A percentile compares a stretch with the other conserved stretches of the same genome.
Conservation (phyloP, 1,139 yeast species). For the Eremothecium coryli region DNA sequence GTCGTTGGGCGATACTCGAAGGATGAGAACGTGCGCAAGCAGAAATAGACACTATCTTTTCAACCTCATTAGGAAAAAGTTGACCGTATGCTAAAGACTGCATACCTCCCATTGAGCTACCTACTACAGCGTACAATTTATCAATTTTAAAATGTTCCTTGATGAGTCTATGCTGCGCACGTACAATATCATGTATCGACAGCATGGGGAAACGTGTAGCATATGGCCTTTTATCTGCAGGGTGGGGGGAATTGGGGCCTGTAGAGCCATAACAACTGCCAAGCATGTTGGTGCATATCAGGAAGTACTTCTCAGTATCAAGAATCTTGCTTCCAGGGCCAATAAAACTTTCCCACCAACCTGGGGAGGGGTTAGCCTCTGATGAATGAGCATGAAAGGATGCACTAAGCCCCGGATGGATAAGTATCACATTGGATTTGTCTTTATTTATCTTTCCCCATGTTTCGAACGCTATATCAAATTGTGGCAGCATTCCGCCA, state of each 20-base stretch:
- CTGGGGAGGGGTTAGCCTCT: conserved; percentile 55
- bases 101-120: conserved; percentile 97
- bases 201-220: conserved; percentile 85
- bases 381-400: conserved; percentile 93
- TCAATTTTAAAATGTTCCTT: conserved; percentile 50
- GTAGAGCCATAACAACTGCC: conserved; percentile 96
- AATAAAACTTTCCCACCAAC: conserved; percentile 96
- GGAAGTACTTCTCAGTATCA: conserved; percentile 73
- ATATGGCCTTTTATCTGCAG: conserved; percentile 54
- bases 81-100: conserved; percentile 82
- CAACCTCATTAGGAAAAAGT: conserved; percentile 72
- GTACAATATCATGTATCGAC: conserved; percentile 80
- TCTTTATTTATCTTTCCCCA: conserved; percentile 69
- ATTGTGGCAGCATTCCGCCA: conserved; percentile 70
- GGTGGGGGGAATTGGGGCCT: conserved; percentile 80
- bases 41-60: conserved; percentile 63
- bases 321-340: conserved; percentile 66
- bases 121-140: conserved; percentile 70
- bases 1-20: conserved; percentile 85
- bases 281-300: conserved; percentile 80
- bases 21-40: conserved; percentile 96
- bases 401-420: conserved; percentile 89
- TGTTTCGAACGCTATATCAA: conserved; percentile 78
- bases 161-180: conserved; percentile 73
- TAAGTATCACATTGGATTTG: conserved; percentile 60